Evolutionary conservation across 352 stramenopile genomes (phyloP), one percentile per base, ranked within the genome.

Genomic region (Globisporangium echinulatum): DNA sequence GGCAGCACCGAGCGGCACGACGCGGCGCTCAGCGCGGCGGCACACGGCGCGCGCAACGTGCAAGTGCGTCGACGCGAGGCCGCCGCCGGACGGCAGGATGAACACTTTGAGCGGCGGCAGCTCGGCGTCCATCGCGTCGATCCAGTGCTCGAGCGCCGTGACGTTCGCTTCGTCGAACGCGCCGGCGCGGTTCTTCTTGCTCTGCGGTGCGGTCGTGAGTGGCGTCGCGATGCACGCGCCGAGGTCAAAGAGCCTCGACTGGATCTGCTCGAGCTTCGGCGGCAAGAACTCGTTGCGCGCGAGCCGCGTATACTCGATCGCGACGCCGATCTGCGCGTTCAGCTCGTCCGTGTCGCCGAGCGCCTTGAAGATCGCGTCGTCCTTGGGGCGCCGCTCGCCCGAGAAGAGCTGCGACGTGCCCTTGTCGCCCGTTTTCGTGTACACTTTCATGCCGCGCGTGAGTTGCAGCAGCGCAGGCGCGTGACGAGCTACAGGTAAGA

Each of bases 381-480:
- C 77, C 70, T 97, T 97, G 60, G 74, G 66, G 17, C 87, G 74
- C 17, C 87, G 81, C 71, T 96, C 87, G 54, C 90, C 88, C 57
- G 90, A 96, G 70, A 96, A 97, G 54, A 97, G 80, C 67, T 91
- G 87, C 50, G 89, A 97, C 58, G 86, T 94, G 54, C 89, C 90
- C 63, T 96, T 97, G 71, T 97, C 90, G 47, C 90, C 90, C 0
- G 89, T 96, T 58, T 92, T 92, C 43, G 90, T 97, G 78, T 97
- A 97, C 53, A 97, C 85, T 68, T 95, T 95, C 79, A 94, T 91
- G 57, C 68, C 54, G 37, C 71, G 61, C 44, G 58, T 17, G 53
- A 25, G 25, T n/a, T 33, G 1, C 13, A 44, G 37, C 9, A 38
- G 48, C 25, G 39, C 43, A 38, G 38, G 46, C 5, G n/a, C 33